A percentile compares a stretch with the other conserved stretches of the same genome.
phyloP scores from a whole-genome alignment of 2,329 filamentous ascomycete species.

The Leptographium galeiforme region DNA sequence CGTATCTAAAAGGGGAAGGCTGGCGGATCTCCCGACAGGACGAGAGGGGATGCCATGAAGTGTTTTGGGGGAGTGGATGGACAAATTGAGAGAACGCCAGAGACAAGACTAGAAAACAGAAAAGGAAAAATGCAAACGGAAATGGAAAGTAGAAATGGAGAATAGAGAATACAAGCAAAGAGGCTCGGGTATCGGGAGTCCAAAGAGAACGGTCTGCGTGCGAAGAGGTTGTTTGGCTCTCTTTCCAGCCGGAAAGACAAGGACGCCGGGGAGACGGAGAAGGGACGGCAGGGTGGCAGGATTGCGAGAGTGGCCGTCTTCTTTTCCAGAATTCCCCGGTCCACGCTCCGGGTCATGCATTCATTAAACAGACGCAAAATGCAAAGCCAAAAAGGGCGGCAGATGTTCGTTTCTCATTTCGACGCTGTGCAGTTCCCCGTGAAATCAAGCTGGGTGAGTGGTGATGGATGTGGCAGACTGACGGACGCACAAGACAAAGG shows the following conservation, averaged over 20 bases:
- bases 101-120: too few relatives aligned
- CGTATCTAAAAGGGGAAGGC: too few relatives aligned
- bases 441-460: background rate
- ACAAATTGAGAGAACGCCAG: too few relatives aligned
- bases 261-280: background rate
- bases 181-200: background rate
- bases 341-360: background rate
- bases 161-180: too few relatives aligned
- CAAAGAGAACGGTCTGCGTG: background rate
- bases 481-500: background rate
- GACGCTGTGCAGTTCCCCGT: background rate
- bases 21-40: too few relatives aligned
- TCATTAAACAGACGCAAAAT: background rate
- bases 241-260: background rate
- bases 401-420: background rate
- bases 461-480: background rate
- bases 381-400: background rate
- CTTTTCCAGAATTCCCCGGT: background rate
- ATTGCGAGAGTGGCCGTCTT: background rate
- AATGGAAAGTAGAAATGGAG: too few relatives aligned
- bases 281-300: background rate
- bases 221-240: background rate
- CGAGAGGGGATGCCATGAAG: too few relatives aligned
- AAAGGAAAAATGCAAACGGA: too few relatives aligned
- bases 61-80: too few relatives aligned